Conservation (phyloP, 176 grass and related monocot species). For the Lolium perenne region DNA sequence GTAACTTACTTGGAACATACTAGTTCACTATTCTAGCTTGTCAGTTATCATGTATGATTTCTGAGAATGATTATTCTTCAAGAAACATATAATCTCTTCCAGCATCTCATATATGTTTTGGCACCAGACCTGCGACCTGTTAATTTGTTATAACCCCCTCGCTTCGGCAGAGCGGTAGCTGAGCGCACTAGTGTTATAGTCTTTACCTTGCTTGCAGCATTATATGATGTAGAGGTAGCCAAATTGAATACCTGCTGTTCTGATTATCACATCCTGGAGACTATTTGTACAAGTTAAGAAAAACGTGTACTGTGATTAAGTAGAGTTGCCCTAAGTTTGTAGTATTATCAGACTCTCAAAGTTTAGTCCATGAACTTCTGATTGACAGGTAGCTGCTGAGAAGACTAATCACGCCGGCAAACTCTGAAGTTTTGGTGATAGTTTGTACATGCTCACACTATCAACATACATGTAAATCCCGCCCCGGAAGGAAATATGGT, state of each 20-base stretch:
- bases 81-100: conserved; percentile 3
- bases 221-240: not conserved
- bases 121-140: not conserved
- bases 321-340: not conserved
- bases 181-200: not conserved
- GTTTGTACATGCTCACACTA: conserved; percentile 24
- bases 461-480: conserved; percentile 22
- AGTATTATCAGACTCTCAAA: conserved; percentile 1
- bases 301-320: conserved; percentile 8
- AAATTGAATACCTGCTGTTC: not conserved
- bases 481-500: conserved; percentile 9
- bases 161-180: not conserved
- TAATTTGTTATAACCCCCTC: conserved; percentile 13
- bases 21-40: not conserved
- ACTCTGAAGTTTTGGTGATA: conserved; percentile 31
- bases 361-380: not conserved
- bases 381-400: conserved; percentile 32
- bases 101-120: conserved; percentile 2
- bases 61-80: not conserved
- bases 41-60: conserved; percentile 20
- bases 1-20: too few species aligned
- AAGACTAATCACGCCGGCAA: conserved; percentile 20
- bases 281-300: not conserved
- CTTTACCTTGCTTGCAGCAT: not conserved
- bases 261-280: not conserved